These are phyloP conservation scores for Sarcodon aspratus DNA, from an alignment of 768 basidiomycete species.

Conservation along the genomic window DNA sequence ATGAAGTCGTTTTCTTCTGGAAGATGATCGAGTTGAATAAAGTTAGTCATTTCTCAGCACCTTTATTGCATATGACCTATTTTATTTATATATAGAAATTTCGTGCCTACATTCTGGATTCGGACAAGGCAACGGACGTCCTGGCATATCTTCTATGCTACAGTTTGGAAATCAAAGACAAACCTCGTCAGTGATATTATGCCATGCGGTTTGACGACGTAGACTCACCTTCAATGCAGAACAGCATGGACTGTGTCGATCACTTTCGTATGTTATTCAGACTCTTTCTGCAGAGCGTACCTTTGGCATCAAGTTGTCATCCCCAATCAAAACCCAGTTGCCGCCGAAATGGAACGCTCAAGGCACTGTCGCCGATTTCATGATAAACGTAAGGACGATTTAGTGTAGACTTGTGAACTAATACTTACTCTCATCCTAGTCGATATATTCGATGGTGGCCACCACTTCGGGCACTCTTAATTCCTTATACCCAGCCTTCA, in stretches of 20 bases:
- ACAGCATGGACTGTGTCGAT: conserved; percentile 83
- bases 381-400: conserved; percentile 58
- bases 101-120: conserved; percentile 67
- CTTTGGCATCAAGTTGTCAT: conserved; percentile 63
- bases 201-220: conserved; percentile 1
- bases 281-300: conserved; percentile 75
- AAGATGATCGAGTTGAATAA: conserved; percentile 90
- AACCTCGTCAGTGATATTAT: conserved; percentile 53
- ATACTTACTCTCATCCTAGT: conserved; percentile 27
- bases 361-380: conserved; percentile 75
- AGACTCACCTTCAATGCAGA: conserved; percentile 31
- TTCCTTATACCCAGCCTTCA: conserved; percentile 84
- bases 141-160: conserved; percentile 73
- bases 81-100: conserved; percentile 65
- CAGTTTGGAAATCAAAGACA: conserved; percentile 85
- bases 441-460: conserved; percentile 82
- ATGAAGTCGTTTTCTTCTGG: conserved; percentile 72
- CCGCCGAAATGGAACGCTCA: conserved; percentile 68
- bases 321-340: conserved; percentile 49
- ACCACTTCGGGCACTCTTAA: conserved; percentile 75
- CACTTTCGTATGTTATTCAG: conserved; percentile 86
- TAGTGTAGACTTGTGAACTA: not conserved
- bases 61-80: not conserved
- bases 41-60: conserved; percentile 25
- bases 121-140: conserved; percentile 68